Evolutionary conservation across 805 yeast species (phyloP).

Genomic region (Kluyveromyces aestuarii): DNA sequence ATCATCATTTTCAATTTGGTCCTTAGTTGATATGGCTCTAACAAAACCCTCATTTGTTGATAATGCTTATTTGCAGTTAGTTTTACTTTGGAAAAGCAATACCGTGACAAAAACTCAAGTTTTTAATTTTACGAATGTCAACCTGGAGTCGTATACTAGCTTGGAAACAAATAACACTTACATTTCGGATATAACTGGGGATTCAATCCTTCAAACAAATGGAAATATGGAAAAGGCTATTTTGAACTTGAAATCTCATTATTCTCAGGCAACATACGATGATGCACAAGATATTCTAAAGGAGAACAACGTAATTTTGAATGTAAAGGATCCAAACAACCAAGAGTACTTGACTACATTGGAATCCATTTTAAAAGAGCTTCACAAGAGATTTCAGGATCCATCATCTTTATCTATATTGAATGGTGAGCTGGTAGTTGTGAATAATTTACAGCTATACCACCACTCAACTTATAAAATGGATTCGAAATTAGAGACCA

Average conservation of each 20-base stretch:
- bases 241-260: slow-evolving; percentile 38
- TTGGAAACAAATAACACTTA: slow-evolving; percentile 20
- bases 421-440: slow-evolving; percentile 22
- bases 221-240: slow-evolving; percentile 40
- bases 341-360: slow-evolving; percentile 58
- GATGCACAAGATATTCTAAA: slow-evolving; percentile 31
- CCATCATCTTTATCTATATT: slow-evolving; percentile 42
- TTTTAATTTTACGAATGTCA: slow-evolving; percentile 23
- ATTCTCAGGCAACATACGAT: slow-evolving; percentile 45
- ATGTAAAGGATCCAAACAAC: slow-evolving; percentile 23
- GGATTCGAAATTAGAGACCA: slow-evolving; percentile 22
- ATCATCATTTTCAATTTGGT: slow-evolving; percentile 25
- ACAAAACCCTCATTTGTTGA: slow-evolving; percentile 16
- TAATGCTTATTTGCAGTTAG: slow-evolving; percentile 23
- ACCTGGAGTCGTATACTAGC: slow-evolving; percentile 17
- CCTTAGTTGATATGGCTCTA: slow-evolving; percentile 22
- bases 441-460: slow-evolving; percentile 26
- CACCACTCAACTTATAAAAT: slow-evolving; percentile 23
- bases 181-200: slow-evolving; percentile 27
- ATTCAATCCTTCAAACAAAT: slow-evolving; percentile 36
- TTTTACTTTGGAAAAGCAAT: slow-evolving; percentile 57
- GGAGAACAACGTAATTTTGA: slow-evolving; percentile 15
- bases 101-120: slow-evolving; percentile 39
- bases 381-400: slow-evolving; percentile 52
- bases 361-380: slow-evolving; percentile 63